Base-by-base conservation (phyloP, 1,284 basidiomycete genomes). In the Cryptococcus sp. region DNA sequence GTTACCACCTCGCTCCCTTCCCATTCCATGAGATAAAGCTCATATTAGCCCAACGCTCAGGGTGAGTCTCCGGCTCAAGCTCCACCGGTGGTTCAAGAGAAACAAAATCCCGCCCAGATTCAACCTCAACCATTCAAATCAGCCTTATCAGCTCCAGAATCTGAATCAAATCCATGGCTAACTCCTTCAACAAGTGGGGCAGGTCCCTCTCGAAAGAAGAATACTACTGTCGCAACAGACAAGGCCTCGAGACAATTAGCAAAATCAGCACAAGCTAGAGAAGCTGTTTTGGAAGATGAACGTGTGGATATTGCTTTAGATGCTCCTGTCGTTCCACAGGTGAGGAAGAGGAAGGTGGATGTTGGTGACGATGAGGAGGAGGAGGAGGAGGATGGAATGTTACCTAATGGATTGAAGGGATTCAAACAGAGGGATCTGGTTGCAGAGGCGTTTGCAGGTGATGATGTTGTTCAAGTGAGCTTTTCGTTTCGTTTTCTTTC, bases 371-470 rank as follows among this genome's bases (percentile, higher is more conserved):
- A 82, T 45, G 81, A 81, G 9, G 83, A 83, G 52, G 78, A 67
- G 39, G 78, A 85, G 52, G 84, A 83, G 59, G 86, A 61, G 49
- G 60, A 68, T 45, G 70, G 67, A 18, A 50, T 72, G 37, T 55
- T 73, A 57, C 65, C 64, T 43, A 64, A 62, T 18, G 60, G 67
- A 32, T 59, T 68, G 41, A 68, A 66, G 60, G 60, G 63, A 13
- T 70, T 71, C 51, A 61, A 64, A 84, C 61, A 85, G 81, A 62
- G 87, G 85, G 70, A 96, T 59, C 80, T 98, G 4, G 92, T 98
- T 7, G 87, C 91, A 0, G 83, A 86, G 55, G 96, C 94, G 0
- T 98, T 98, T 77, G 94, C 94, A 0, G 91, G 90, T 1, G 94
- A 98, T 72, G 88, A 97, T 66, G 94, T 98, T 11, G 85, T 94